Percentiles rank a stretch among this genome's conserved stretches.
Evolutionary conservation across 331 rosid genomes (phyloP).

Genomic region (Spiraea crenata): DNA sequence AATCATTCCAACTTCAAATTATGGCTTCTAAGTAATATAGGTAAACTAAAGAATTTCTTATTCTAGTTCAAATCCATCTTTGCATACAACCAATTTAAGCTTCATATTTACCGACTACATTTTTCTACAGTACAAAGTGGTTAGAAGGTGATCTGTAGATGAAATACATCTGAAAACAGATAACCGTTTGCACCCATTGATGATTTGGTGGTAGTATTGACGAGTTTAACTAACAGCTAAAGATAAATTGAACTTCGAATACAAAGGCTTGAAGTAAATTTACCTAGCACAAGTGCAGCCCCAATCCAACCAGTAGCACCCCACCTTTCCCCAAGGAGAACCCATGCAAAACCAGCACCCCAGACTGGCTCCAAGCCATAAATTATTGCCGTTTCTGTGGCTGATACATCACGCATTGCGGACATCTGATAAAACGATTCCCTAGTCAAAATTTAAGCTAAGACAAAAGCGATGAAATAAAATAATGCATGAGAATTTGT

Average conservation of each 20-base stretch:
- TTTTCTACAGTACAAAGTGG: background rate
- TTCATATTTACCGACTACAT: background rate
- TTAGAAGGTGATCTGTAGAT: background rate
- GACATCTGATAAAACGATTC: slow-evolving; percentile 44
- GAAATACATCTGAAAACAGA: background rate
- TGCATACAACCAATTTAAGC: background rate
- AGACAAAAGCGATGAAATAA: background rate
- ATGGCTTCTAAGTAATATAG: background rate
- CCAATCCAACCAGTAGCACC: slow-evolving; percentile 70
- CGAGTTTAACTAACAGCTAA: background rate
- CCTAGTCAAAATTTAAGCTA: background rate
- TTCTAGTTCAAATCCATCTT: background rate
- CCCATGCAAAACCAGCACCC: slow-evolving; percentile 84
- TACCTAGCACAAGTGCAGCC: slow-evolving; percentile 76
- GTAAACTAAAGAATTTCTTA: background rate
- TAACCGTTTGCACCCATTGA: background rate
- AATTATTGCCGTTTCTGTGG: slow-evolving; percentile 70
- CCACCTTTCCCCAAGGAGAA: slow-evolving; percentile 85
- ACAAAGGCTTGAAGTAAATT: background rate
- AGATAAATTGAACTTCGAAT: background rate
- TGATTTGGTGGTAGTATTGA: background rate
- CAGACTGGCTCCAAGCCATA: slow-evolving; percentile 80
- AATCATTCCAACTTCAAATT: background rate
- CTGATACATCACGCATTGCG: slow-evolving; percentile 78
- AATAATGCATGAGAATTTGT: background rate